Percentiles rank a stretch among this genome's conserved stretches.
phyloP scores from a whole-genome alignment of 1,139 yeast species.

The Zygotorulaspora mrakii region DNA sequence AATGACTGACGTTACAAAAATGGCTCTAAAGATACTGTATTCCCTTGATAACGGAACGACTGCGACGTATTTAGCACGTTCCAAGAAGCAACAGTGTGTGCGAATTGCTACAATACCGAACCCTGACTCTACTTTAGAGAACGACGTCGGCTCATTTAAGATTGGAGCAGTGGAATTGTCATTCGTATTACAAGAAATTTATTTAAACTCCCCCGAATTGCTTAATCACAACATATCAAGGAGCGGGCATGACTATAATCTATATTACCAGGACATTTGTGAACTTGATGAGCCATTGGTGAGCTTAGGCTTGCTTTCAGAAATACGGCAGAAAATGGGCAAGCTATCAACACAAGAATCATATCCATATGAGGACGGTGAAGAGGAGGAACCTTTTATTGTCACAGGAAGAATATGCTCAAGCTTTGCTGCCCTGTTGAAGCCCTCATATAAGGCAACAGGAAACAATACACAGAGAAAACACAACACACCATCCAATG shows the following conservation, averaged over 20 bases:
- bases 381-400: constrained; percentile 37
- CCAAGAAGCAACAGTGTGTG: constrained; percentile 29
- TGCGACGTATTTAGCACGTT: constrained; percentile 34
- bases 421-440: constrained; percentile 57
- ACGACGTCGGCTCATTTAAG: constrained; percentile 17
- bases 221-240: constrained; percentile 20
- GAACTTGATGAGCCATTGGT: constrained; percentile 78
- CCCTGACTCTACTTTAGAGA: constrained; percentile 17
- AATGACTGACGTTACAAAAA: constrained; percentile 25
- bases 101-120: constrained; percentile 29
- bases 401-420: constrained; percentile 72
- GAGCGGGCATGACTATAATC: constrained; percentile 51
- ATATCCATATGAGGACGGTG: constrained; percentile 15
- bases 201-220: constrained; percentile 36
- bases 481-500: constrained; percentile 22
- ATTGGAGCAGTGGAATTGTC: constrained; percentile 33
- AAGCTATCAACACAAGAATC: constrained; percentile 24
- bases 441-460: constrained; percentile 42
- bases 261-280: constrained; percentile 67
- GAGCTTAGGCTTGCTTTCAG: constrained; percentile 62
- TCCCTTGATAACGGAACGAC: constrained; percentile 33
- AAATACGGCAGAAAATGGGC: constrained; percentile 35
- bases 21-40: constrained; percentile 36
- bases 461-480: constrained; percentile 16
- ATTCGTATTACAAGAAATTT: constrained; percentile 31